Percentiles rank a stretch among this genome's conserved stretches.
Conservation (phyloP, 768 basidiomycete species). For the Pleurotus tuoliensis region DNA sequence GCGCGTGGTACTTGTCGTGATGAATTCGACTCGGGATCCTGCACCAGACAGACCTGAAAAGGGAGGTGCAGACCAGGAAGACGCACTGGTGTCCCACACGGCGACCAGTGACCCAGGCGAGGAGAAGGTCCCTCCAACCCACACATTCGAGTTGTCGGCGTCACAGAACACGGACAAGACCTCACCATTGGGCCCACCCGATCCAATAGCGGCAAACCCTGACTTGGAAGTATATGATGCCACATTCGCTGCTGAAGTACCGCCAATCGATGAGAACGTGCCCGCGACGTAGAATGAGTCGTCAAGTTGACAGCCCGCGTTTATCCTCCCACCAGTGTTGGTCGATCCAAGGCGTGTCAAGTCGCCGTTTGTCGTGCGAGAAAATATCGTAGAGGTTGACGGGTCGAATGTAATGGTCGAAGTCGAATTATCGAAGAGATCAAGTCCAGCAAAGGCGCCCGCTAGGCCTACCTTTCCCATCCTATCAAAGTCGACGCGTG, state of each 20-base stretch:
- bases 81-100: slow-evolving; percentile 59
- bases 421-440: slow-evolving; percentile 59
- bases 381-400: slow-evolving; percentile 65
- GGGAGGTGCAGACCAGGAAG: slow-evolving; percentile 71
- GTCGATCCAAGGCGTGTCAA: slow-evolving; percentile 73
- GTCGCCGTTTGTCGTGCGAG: slow-evolving; percentile 60
- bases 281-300: slow-evolving; percentile 79
- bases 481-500: slow-evolving; percentile 64
- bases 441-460: slow-evolving; percentile 86
- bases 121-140: slow-evolving; percentile 77
- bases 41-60: slow-evolving; percentile 81
- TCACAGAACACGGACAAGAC: slow-evolving; percentile 82
- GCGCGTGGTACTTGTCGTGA: slow-evolving; percentile 67
- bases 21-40: slow-evolving; percentile 66
- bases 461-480: slow-evolving; percentile 92
- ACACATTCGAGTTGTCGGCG: slow-evolving; percentile 53
- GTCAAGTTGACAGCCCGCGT: slow-evolving; percentile 67
- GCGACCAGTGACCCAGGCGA: slow-evolving; percentile 67
- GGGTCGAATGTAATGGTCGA: slow-evolving; percentile 58
- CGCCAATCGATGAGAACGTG: slow-evolving; percentile 70
- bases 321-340: slow-evolving; percentile 73
- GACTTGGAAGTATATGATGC: slow-evolving; percentile 68
- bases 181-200: slow-evolving; percentile 68
- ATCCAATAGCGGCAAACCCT: slow-evolving; percentile 60
- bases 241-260: slow-evolving; percentile 61